Conservation (phyloP, 192 early-diverging fungal species). For the Linnemannia hyalina region DNA sequence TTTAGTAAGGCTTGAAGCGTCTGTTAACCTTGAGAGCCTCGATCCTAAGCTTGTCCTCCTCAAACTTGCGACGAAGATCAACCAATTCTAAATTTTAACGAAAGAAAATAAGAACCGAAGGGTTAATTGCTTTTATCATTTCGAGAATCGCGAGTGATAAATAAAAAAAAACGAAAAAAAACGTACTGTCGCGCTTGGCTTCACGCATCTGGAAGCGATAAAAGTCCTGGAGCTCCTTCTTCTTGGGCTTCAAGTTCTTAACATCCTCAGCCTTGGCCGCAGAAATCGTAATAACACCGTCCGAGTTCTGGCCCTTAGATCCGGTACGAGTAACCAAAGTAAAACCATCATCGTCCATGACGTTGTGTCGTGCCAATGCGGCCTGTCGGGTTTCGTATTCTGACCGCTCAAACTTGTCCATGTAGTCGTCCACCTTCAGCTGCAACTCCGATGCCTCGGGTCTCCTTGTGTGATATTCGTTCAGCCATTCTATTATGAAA, state of each 20-base stretch:
- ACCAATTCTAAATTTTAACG: constrained; percentile 74
- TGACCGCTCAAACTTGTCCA: constrained; percentile 82
- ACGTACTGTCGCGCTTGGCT: constrained; percentile 86
- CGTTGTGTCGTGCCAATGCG: constrained; percentile 75
- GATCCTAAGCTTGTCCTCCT: constrained; percentile 91
- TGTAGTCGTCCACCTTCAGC: constrained; percentile 76
- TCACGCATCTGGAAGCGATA: constrained; percentile 97
- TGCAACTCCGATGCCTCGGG: constrained; percentile 64
- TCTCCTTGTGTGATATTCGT: constrained; percentile 59
- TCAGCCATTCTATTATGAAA: constrained; percentile 44
- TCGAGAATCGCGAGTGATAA: background rate
- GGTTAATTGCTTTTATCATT: background rate
- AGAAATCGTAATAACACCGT: constrained; percentile 74
- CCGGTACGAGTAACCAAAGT: constrained; percentile 83
- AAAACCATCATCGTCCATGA: constrained; percentile 95
- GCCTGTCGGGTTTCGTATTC: constrained; percentile 79
- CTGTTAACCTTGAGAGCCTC: constrained; percentile 81
- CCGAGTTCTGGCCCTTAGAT: constrained; percentile 73
- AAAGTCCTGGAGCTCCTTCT: constrained; percentile 89
- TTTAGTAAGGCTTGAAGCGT: constrained; percentile 91
- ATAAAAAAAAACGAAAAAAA: background rate
- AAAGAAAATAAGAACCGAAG: constrained; percentile 6
- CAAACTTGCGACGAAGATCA: constrained; percentile 92
- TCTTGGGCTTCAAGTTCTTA: constrained; percentile 76
- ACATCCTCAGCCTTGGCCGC: constrained; percentile 70